phyloP scores from a whole-genome alignment of 352 stramenopile genomes.

The Chrysophaeum taylorii region DNA sequence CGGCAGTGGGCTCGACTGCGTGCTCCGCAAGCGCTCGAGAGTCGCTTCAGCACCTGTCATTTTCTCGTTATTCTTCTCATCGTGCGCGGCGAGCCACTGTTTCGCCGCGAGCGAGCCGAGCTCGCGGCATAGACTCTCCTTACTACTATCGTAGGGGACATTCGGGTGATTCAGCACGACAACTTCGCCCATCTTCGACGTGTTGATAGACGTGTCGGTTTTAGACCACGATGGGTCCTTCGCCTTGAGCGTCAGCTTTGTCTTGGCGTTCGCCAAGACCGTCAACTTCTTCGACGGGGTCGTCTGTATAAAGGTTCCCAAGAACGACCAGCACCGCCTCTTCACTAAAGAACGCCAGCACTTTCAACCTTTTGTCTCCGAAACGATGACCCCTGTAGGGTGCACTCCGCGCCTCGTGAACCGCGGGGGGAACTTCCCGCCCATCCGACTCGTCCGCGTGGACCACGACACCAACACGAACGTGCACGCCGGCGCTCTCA shows the following conservation, averaged over 20 bases:
- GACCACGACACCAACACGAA: too few relatives aligned
- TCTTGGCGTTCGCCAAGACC: not conserved
- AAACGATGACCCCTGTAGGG: too few relatives aligned
- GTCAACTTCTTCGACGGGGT: not conserved
- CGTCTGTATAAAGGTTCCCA: not conserved
- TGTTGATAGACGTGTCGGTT: not conserved
- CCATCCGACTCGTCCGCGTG: too few relatives aligned
- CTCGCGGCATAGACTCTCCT: not conserved
- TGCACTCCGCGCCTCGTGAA: too few relatives aligned
- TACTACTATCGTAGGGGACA: not conserved
- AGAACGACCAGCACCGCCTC: not conserved
- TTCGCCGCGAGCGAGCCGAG: not conserved
- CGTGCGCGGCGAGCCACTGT: not conserved
- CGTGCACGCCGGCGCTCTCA: too few relatives aligned
- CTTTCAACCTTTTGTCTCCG: too few relatives aligned
- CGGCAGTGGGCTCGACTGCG: too few relatives aligned
- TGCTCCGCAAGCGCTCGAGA: not conserved
- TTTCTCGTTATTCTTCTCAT: not conserved
- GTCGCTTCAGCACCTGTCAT: not conserved
- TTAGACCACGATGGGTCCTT: not conserved
- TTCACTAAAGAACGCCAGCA: not conserved
- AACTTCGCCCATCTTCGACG: not conserved
- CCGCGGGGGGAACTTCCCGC: too few relatives aligned
- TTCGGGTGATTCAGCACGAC: not conserved
- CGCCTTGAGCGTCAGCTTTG: not conserved